phyloP scores from a whole-genome alignment of 169 alveolate genomes.

The Ichthyophthirius multifiliis region DNA sequence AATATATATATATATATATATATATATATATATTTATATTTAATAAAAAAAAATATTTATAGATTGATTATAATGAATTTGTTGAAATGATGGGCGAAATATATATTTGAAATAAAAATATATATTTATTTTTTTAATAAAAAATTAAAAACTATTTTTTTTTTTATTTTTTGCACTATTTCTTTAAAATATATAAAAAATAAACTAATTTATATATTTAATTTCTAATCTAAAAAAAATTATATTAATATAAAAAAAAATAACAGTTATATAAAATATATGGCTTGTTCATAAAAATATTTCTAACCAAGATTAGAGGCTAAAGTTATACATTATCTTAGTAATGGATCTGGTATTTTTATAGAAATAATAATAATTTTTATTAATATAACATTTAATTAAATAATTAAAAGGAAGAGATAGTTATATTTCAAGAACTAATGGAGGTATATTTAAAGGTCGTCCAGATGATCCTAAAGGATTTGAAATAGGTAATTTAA shows the following conservation, averaged over 20 bases:
- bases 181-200: too few species aligned
- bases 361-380: background rate
- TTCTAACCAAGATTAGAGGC: background rate
- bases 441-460: constrained; percentile 6
- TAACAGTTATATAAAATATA: too few species aligned
- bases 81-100: constrained; percentile 7
- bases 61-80: constrained; percentile 29
- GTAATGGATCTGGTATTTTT: constrained; percentile 4
- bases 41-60: constrained; percentile 20
- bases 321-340: background rate
- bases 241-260: too few species aligned
- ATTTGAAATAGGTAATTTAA: constrained; percentile 12
- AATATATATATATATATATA: constrained; percentile 16
- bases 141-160: too few species aligned
- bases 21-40: background rate
- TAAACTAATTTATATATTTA: too few species aligned
- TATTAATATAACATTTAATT: background rate
- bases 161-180: too few species aligned
- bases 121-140: too few species aligned
- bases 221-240: too few species aligned
- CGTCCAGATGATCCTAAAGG: background rate
- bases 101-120: too few species aligned
- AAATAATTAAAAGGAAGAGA: background rate
- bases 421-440: background rate
- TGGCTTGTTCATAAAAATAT: background rate